Evolutionary conservation across 1,284 basidiomycete species (phyloP).

Genomic region (Heterobasidion parviporum): DNA sequence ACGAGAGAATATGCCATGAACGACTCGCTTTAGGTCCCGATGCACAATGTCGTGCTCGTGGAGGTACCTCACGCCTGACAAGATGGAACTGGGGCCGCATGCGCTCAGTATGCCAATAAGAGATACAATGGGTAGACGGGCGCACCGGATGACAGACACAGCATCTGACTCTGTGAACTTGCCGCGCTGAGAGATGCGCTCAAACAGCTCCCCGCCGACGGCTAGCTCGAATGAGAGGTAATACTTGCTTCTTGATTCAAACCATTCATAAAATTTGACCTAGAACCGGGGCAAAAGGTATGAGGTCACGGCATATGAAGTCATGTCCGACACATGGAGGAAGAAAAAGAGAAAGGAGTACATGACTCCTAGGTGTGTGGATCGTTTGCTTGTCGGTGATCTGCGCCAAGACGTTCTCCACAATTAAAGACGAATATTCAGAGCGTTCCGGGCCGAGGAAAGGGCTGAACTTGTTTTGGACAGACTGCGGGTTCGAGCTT

Average conservation of each 20-base stretch:
- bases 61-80: constrained; percentile 75
- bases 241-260: constrained; percentile 86
- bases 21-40: constrained; percentile 75
- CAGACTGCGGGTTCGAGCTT: no score
- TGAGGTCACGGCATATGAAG: no score
- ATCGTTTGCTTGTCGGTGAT: no score
- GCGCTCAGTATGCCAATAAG: neutral
- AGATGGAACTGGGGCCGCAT: constrained; percentile 49
- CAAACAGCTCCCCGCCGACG: constrained; percentile 84
- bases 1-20: neutral
- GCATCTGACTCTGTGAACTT: constrained; percentile 91
- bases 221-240: constrained; percentile 91
- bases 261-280: constrained; percentile 92
- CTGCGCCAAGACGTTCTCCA: no score
- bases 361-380: no score
- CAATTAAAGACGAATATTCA: no score
- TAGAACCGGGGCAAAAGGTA: constrained; percentile 16
- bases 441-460: no score
- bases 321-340: no score
- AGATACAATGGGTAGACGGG: constrained; percentile 8
- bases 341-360: no score
- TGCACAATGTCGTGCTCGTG: constrained; percentile 88
- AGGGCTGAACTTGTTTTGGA: no score
- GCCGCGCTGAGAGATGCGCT: constrained; percentile 72
- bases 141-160: constrained; percentile 58